A percentile compares a stretch with the other conserved stretches of the same genome.
phyloP scores from a whole-genome alignment of 2,329 filamentous ascomycete genomes.

The Zopfia rhizophila region DNA sequence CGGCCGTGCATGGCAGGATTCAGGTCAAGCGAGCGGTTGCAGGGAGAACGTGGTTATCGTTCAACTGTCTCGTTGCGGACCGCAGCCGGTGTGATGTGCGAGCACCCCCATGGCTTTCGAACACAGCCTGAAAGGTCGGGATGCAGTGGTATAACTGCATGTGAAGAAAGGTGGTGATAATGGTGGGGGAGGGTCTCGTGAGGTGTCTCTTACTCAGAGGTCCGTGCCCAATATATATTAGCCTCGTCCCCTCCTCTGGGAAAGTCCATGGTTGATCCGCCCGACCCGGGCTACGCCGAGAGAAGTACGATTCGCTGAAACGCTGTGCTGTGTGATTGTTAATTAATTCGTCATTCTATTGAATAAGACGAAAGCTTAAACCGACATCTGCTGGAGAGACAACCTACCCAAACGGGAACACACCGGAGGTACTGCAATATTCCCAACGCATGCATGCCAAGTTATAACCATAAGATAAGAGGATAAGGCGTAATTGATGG shows the following conservation, averaged over 20 bases:
- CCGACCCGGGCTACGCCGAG: constrained; percentile 15
- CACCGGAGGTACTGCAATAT: constrained; percentile 8
- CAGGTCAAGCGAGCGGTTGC: constrained; percentile 12
- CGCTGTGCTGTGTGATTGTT: constrained; percentile 20
- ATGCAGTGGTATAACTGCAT: constrained; percentile 11
- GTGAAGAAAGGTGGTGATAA: constrained; percentile 24
- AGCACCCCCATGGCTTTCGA: constrained; percentile 2
- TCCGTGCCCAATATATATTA: constrained; percentile 38
- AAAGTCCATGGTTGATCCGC: constrained; percentile 17
- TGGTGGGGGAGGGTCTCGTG: constrained; percentile 30
- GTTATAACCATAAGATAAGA: constrained; percentile 27
- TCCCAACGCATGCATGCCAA: constrained; percentile 30
- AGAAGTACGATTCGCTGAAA: constrained; percentile 20
- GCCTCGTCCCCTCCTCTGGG: constrained; percentile 27
- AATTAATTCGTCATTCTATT: constrained; percentile 30
- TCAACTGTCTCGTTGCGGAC: constrained; percentile 4
- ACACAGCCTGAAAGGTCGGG: constrained; percentile 1
- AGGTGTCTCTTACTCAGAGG: constrained; percentile 15
- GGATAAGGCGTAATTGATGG: constrained; percentile 22
- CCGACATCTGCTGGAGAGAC: constrained; percentile 10
- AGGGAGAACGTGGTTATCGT: constrained; percentile 11
- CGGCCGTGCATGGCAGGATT: constrained; percentile 14
- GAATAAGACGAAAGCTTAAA: constrained; percentile 31
- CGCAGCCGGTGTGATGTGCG: constrained; percentile 2
- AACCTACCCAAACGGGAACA: constrained; percentile 31